Evolutionary conservation across 2,329 filamentous ascomycete genomes (phyloP).

Genomic region (Rhinocladiella similis): DNA sequence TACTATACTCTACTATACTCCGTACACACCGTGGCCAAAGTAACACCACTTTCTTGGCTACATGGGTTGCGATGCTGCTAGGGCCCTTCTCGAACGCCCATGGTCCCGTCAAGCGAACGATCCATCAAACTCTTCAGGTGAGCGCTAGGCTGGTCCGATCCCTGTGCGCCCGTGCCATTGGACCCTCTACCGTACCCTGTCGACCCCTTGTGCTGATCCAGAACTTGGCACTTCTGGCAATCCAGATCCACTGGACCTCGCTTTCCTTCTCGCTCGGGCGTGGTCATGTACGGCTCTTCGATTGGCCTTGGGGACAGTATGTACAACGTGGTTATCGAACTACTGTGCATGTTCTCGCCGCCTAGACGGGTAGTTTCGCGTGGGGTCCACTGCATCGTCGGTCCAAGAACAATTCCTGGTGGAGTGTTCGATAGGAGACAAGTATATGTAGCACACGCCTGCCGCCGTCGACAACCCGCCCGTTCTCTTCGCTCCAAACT

Average conservation of each 20-base stretch:
- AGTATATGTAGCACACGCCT: slow-evolving; percentile 20
- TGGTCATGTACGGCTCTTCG: not conserved
- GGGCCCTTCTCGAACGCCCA: slow-evolving; percentile 23
- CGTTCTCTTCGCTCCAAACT: not conserved
- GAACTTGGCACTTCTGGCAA: too few species aligned
- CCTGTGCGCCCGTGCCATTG: slow-evolving; percentile 1
- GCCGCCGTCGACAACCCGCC: slow-evolving; percentile 1
- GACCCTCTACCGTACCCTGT: not conserved
- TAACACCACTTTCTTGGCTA: slow-evolving; percentile 14
- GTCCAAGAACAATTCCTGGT: not conserved
- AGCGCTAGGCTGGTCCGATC: slow-evolving; percentile 10
- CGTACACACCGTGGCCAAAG: too few species aligned
- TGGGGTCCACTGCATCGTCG: not conserved
- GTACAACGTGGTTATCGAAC: not conserved
- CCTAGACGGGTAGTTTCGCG: not conserved
- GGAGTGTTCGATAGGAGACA: not conserved
- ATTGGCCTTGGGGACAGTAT: not conserved
- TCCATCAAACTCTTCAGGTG: not conserved
- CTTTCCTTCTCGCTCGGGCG: not conserved
- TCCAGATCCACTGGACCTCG: not conserved
- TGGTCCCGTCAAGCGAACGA: slow-evolving; percentile 10
- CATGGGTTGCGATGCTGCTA: slow-evolving; percentile 2
- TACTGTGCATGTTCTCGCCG: not conserved
- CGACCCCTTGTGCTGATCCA: too few species aligned
- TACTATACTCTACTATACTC: too few species aligned